Base-by-base conservation (phyloP, 2,329 filamentous ascomycete species). In the Ophiostoma australiae region DNA sequence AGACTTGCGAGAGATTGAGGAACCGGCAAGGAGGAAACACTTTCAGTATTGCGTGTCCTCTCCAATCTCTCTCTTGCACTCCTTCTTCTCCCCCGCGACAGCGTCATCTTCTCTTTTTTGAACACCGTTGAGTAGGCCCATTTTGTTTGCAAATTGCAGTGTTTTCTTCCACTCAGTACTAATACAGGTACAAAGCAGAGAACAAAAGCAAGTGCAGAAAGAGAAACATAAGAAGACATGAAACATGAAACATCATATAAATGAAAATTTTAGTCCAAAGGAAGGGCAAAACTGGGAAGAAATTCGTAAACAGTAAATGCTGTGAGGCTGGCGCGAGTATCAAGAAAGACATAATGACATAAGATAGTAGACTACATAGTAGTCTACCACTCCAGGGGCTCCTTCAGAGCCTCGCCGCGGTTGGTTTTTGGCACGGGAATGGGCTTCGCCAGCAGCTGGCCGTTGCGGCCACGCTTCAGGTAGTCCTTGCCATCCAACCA, bases 401-500 rank as follows among this genome's bases (percentile, higher is more conserved):
- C 93, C 75, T 85, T 90, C 79, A 93, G 89, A 76, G 89, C 88
- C 80, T 96, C 90, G 0, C 94, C 94, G 20, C 92, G 84, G 82
- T 97, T 97, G 73, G 94, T 97, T 83, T 89, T 94, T 55, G 94
- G 92, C 58, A 97, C 89, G 5, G 92, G 88, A 13, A 84, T 84
- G 27, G 87, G 83, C 81, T 89, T 88, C 44, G 82, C 85, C 11
- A 84, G 82, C 74, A 89, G 78, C 77, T 82, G 84, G 27, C 82
- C 83, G 78, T 83, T 81, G 63, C 84, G 85, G 76, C 83, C 83
- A 67, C 86, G 80, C 81, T 84, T 87, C 72, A 98, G 84, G 79
- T 97, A 98, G 0, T 89, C 92, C 61, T 85, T 89, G 44, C 94
- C 95, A 77, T 97, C 93, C 75, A 98, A 82, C 94, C 94, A 98